A percentile compares a stretch with the other conserved stretches of the same genome.
Evolutionary conservation across 2,329 filamentous ascomycete genomes (phyloP).

Genomic region (Fusarium concolor): DNA sequence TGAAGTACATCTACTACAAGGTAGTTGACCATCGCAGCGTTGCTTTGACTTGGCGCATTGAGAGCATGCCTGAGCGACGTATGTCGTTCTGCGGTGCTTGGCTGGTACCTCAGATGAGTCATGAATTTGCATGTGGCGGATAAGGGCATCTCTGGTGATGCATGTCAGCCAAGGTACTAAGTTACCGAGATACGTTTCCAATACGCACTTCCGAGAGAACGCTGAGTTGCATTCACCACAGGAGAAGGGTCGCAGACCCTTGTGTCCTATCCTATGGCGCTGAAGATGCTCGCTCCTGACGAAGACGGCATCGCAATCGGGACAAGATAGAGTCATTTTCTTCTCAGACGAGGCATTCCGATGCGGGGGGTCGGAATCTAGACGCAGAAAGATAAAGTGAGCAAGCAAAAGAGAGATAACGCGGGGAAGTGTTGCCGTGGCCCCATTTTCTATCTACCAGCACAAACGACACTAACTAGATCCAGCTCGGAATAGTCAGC

Average conservation of each 20-base stretch:
- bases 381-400: not conserved
- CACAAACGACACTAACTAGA: not conserved
- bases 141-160: not conserved
- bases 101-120: not conserved
- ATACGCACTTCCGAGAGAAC: not conserved
- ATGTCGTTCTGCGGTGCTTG: not conserved
- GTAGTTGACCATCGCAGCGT: not conserved
- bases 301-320: not conserved
- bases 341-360: too few relatives aligned
- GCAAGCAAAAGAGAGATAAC: not conserved
- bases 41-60: not conserved
- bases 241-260: not conserved
- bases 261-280: not conserved
- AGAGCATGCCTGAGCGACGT: not conserved
- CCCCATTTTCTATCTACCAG: too few relatives aligned
- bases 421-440: not conserved
- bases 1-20: not conserved
- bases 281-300: not conserved
- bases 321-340: not conserved
- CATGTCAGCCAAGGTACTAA: not conserved
- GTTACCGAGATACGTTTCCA: rapidly evolving
- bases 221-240: not conserved
- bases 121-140: not conserved
- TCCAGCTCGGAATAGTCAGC: not conserved
- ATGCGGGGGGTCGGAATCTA: not conserved